Base-by-base conservation (phyloP, 441 rosid genomes). In the Populus hybrid region DNA sequence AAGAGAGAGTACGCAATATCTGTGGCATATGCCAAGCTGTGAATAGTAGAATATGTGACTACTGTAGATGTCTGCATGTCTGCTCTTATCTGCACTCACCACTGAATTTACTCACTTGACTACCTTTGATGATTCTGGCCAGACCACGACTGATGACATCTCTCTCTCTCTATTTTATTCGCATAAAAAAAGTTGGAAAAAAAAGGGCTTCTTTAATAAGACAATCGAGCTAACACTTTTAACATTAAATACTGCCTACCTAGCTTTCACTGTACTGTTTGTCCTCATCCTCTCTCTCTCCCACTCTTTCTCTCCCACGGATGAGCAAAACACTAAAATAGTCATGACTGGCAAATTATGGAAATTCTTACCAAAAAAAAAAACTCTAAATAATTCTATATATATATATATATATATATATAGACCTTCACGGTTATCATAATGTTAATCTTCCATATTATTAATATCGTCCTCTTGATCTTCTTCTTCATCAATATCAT, bases 11-110 rank as follows among this genome's bases (percentile, higher is more conserved):
- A 70, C 36, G 63, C 74, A n/a, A 77, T 79, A 53, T 77, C 74
- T 31, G 68, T 33, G 79, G 79, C 80, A 73, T 74, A 42, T 83
- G 73, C 77, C 75, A 74, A 66, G 76, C 68, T 59, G 56, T 81
- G 82, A 83, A 86, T 85, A 88, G 84, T 83, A 73, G 53, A 79
- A 80, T 74, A 83, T 81, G 88, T 81, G 81, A 81, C 80, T 77
- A 81, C 86, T 80, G 86, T 80, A 26, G 76, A n/a, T n/a, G n/a
- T n/a, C n/a, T n/a, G n/a, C n/a, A 72, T 77, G 76, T 75, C 80
- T 77, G 86, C 82, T 61, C 73, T 56, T 24, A 66, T 76, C 82
- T 76, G 80, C 80, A 78, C 71, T 78, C 64, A 42, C 71, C 61
- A 23, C 83, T 78, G 83, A 75, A 66, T 71, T 82, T 72, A 68